Evolutionary conservation across 139 green algal genomes (phyloP).

Genomic region (Coelastrella sp.): DNA sequence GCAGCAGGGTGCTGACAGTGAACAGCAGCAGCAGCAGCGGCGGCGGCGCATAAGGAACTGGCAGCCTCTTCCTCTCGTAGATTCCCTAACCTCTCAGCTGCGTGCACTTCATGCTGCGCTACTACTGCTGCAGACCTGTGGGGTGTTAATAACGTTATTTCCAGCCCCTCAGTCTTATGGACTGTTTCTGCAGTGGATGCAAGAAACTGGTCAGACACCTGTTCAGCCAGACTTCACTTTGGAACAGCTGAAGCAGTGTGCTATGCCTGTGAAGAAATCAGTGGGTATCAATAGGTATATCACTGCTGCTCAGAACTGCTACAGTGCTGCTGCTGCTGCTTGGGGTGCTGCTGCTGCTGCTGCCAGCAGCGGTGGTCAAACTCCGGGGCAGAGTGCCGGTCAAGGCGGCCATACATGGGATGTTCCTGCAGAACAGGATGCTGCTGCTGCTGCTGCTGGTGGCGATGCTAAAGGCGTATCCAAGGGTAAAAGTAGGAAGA

Average conservation of each 20-base stretch:
- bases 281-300: neutral
- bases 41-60: neutral
- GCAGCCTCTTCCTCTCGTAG: neutral
- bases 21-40: constrained; percentile 11
- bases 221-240: neutral
- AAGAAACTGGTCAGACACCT: neutral
- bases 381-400: too few relatives aligned
- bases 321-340: neutral
- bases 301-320: neutral
- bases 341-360: neutral
- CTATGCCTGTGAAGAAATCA: neutral
- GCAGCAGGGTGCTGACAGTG: neutral
- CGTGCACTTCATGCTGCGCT: neutral
- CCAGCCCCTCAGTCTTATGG: constrained; percentile 14
- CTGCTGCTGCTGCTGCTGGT: too few relatives aligned
- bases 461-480: too few relatives aligned
- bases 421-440: neutral
- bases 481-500: too few relatives aligned
- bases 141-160: neutral
- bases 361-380: neutral
- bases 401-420: too few relatives aligned
- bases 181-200: constrained; percentile 1
- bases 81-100: neutral
- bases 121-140: neutral
- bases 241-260: neutral